Evolutionary conservation across 257 asterid species (phyloP), one percentile per base, ranked within the genome.

Genomic region (Solanum pimpinellifolium): DNA sequence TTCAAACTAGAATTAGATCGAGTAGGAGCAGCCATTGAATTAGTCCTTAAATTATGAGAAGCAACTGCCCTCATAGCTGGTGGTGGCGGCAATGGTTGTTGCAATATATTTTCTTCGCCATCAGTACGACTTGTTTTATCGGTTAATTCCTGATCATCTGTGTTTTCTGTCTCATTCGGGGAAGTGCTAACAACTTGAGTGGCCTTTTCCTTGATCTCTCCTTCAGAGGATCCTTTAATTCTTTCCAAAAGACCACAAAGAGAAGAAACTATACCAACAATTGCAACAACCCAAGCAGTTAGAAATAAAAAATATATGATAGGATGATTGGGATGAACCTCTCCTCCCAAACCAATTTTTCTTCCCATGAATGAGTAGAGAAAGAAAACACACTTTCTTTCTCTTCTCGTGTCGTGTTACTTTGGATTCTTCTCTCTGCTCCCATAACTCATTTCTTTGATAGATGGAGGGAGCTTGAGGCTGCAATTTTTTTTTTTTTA

Each of bases 171-270:
- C 47, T 73, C 29, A 11, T 74, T 37, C 27, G 14, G 9, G 12
- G 41, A 47, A 47, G 29, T 35, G 15, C 11, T 56, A 42, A 35
- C 52, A 29, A 39, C 35, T 21, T 20, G 33, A 62, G 31, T 13
- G 11, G 33, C 25, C 21, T 69, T 37, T 41, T 52, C 87, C 29
- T 84, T 68, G 27, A 18, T 68, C 42, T 27, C 41, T 44, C 59
- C 62, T 25, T 16, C 14, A 65, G 44, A 69, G 14, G 76, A n/a
- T 85, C 88, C 7, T 66, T 90, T 93, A 87, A 70, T 89, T 56
- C 91, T 80, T 12, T 85, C 88, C 31, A 93, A 44, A 29, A 90
- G 87, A 49, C 98, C 98, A 88, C 96, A 94, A 6, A 94, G 88
- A 85, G 92, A 90, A 62, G 96, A 90, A 91, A 91, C 91, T 68